Base-by-base conservation (phyloP, 257 asterid species). In the Solanum pennellii region DNA sequence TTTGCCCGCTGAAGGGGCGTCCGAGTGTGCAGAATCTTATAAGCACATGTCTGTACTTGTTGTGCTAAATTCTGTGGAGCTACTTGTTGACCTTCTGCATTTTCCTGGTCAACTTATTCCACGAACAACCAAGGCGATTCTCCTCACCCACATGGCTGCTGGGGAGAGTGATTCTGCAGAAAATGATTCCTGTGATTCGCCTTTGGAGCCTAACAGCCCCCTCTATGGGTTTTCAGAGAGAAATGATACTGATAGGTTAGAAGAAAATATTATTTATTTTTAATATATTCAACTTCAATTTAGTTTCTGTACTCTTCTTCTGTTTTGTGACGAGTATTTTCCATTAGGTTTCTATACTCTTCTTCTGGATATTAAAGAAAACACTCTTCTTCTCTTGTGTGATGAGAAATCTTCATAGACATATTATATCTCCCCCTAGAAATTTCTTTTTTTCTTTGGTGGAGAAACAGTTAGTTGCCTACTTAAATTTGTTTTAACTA, bases 121-220 rank as follows among this genome's bases (percentile, higher is more conserved):
- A 6, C 94, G 92, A 77, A 91, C 98, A 56, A 90, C 94, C 87
- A 96, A 93, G 90, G 96, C 98, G 84, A 92, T 96, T 86, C 94
- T 90, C 89, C 92, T 95, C 95, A 93, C 96, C 89, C 99, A 95
- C 87, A 89, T 96, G 82, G 98, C 95, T 90, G 98, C 99, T 12
- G 99, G 97, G 88, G 99, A 97, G 93, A 97, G 99, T 90, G 99
- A 96, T 87, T 95, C 99, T 88, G 99, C 99, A 86, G 99, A 97
- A 92, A 97, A 97, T 94, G 99, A 97, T 91, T 96, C 99, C 83
- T 97, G 99, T 73, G 99, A 97, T 94, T 97, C 99, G 49, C 99
- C 99, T 25, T 88, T 97, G 91, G 99, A 95, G 91, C 99, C 99
- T 56, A 96, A 97, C 88, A 97, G 99, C 91, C 99, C 99, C 75